Percentiles rank a stretch among this genome's conserved stretches.
phyloP scores from a whole-genome alignment of 495 filamentous ascomycete genomes.

The Rostrohypoxylon terebratum region DNA sequence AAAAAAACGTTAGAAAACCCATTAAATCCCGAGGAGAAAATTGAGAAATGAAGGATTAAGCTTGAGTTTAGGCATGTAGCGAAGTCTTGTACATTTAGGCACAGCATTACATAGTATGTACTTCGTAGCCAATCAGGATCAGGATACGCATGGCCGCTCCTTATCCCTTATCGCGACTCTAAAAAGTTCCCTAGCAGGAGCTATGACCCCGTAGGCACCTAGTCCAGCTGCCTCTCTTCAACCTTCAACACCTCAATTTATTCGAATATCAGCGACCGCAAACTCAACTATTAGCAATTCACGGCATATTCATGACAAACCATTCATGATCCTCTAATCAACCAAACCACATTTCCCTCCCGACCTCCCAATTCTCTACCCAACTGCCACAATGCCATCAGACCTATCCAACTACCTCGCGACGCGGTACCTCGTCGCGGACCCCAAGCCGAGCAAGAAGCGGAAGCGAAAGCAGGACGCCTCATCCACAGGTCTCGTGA shows the following conservation, averaged over 20 bases:
- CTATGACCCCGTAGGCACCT: too few relatives aligned
- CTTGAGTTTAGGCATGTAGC: too few relatives aligned
- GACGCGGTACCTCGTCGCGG: conserved; percentile 88
- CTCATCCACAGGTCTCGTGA: conserved; percentile 73
- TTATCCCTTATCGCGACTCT: conserved; percentile 27
- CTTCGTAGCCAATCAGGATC: too few relatives aligned
- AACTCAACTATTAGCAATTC: neutral
- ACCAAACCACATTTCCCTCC: neutral
- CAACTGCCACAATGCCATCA: conserved; percentile 61
- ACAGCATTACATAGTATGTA: too few relatives aligned
- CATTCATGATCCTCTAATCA: neutral
- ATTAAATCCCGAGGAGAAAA: too few relatives aligned
- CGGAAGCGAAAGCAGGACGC: conserved; percentile 83
- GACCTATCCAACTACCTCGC: conserved; percentile 89
- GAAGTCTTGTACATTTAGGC: too few relatives aligned
- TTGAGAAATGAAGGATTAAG: too few relatives aligned
- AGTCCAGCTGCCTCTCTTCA: conserved; percentile 4
- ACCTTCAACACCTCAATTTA: neutral
- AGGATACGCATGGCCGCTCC: too few relatives aligned
- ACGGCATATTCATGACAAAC: neutral
- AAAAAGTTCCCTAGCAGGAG: conserved; percentile 13
- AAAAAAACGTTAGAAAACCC: too few relatives aligned
- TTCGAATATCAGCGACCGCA: neutral
- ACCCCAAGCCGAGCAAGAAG: conserved; percentile 79
- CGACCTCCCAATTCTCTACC: neutral